Evolutionary conservation across 345 rosid species (phyloP), one percentile per base, ranked within the genome.

Genomic region (Euclidium syriacum): DNA sequence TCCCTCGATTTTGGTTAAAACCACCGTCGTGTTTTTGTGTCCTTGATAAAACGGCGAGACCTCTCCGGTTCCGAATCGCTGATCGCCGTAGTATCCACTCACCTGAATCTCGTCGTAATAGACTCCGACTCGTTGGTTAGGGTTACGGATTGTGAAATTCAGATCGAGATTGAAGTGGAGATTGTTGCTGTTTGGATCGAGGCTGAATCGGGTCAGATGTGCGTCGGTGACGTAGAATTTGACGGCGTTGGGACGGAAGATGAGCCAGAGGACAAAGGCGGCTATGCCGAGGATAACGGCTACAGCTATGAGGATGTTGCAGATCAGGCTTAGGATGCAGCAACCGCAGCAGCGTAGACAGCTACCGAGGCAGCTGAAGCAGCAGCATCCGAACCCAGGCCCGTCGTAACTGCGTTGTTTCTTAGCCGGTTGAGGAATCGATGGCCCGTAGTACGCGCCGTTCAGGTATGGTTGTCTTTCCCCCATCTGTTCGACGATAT

Each of bases 401-500:
- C 58, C 0, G 70, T 80, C 62, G 7, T 51, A 80, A 32, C 83
- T 68, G 68, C 79, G 85, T 38, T 74, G 61, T 27, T 34, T 0
- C 32, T 64, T 5, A 48, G 75, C 6, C 12, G 84, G 71, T 0
- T 87, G 87, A 11, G 90, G 90, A 47, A 88, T 32, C 6, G 85
- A 52, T 1, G 94, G 87, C 10, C 96, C 96, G 49, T 88, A 82
- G 62, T 79, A 86, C 40, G 88, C 90, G 0, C 90, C 90, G 67
- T 79, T 86, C 12, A 88, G 62, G 52, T 72, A 25, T 11, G 69
- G 79, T 7, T 65, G 35, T 52, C 23, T 44, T 16, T 68, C 41
- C 8, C 54, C 76, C 76, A 72, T 72, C 7, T 58, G 62, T 58
- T 65, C 51, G 76, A 64, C 56, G 62, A 72, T 9, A 42, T 58